Base-by-base conservation (phyloP, 2,329 filamentous ascomycete genomes). In the Mariannaea sp. region DNA sequence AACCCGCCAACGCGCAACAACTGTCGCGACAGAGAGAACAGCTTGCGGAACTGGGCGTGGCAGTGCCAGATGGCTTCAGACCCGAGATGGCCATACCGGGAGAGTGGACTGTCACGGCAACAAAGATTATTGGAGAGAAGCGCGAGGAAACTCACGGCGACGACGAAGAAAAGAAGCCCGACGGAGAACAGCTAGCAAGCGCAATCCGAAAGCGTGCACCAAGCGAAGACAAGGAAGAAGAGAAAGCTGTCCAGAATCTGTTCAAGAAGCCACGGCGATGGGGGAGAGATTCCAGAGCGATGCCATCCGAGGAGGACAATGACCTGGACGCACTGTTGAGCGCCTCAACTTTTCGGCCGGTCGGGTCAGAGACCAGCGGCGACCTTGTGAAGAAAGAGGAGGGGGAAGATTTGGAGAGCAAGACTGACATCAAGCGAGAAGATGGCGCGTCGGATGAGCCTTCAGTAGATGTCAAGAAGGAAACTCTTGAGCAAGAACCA, bases 21-120 rank as follows among this genome's bases (percentile, higher is more conserved):
- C 78, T 90, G 50, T 93, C 93, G 72, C 82, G 81, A 49, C 94
- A 99, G 73, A 83, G 95, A 66, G 87, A 92, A 58, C 92, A 97
- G 72, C 78, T 99, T 9, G 92, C 88, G 4, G 89, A 88, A 29
- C 82, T 99, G 80, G 94, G 94, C 1, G 85, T 99, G 42, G 84
- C 85, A 40, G 83, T 97, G 48, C 94, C 94, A 1, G 86, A 90
- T 38, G 86, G 89, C 60, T 85, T 90, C 51, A 80, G 90, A 54
- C 79, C 82, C 2, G 90, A 94, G 55, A 85, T 97, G 83, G 92
- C 92, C 5, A 85, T 97, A 77, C 86, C 88, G 4, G 91, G 94
- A 26, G 89, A 96, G 47, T 99, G 93, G 93, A 85, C 90, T 0
- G 82, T 87, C 9, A 86, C 83, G 53, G 84, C 82, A 5, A 82